Percentiles rank a stretch among this genome's conserved stretches.
Conservation (phyloP, 73 alveolate genomes). For the Stentor roeselii region DNA sequence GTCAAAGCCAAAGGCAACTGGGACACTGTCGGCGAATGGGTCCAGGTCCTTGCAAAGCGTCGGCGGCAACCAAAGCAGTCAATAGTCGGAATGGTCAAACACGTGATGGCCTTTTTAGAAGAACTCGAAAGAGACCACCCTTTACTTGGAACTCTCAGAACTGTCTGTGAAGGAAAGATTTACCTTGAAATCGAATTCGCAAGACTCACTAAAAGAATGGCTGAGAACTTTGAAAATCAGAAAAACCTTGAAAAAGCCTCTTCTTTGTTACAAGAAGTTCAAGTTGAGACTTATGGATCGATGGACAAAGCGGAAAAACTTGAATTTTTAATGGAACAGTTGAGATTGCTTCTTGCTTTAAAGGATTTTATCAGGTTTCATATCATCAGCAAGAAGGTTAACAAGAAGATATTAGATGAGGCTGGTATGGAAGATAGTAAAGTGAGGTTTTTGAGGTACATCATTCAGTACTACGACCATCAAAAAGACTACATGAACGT, state of each 20-base stretch:
- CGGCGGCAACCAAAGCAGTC: constrained; percentile 22
- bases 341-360: constrained; percentile 71
- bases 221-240: constrained; percentile 76
- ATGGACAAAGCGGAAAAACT: constrained; percentile 85
- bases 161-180: constrained; percentile 78
- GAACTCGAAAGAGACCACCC: background rate
- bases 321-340: constrained; percentile 84
- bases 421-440: constrained; percentile 73
- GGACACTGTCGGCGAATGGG: constrained; percentile 18
- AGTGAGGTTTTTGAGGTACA: constrained; percentile 67
- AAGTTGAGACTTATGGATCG: constrained; percentile 93
- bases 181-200: constrained; percentile 87
- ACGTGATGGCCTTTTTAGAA: background rate
- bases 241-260: constrained; percentile 84
- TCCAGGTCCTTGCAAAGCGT: constrained; percentile 1
- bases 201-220: constrained; percentile 50
- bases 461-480: constrained; percentile 76
- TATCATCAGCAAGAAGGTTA: constrained; percentile 76
- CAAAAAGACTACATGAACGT: constrained; percentile 75
- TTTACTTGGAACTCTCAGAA: constrained; percentile 35
- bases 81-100: constrained; percentile 5
- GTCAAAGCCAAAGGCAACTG: constrained; percentile 18
- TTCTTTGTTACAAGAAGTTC: constrained; percentile 81
- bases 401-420: constrained; percentile 73
- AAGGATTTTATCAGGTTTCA: constrained; percentile 78